phyloP scores from a whole-genome alignment of 2,329 filamentous ascomycete genomes.

The Epichloe sylvatica region DNA sequence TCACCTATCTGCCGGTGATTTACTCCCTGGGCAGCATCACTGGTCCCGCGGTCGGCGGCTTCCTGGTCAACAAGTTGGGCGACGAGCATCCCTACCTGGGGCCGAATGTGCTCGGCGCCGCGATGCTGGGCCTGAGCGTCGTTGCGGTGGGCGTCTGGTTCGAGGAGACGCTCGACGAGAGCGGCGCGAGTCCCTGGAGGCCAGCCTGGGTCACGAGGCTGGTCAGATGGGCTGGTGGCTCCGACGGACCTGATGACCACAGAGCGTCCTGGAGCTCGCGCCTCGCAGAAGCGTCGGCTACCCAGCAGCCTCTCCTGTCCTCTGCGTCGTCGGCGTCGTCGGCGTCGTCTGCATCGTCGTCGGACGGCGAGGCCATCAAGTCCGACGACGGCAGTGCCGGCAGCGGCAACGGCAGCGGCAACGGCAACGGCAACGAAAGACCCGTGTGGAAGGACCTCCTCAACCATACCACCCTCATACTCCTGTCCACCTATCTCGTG shows the following conservation, averaged over 20 bases:
- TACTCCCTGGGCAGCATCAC: slow-evolving; percentile 91
- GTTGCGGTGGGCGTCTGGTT: slow-evolving; percentile 65
- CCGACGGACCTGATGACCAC: slow-evolving; percentile 9
- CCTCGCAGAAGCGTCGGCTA: slow-evolving; percentile 15
- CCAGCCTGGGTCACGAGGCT: slow-evolving; percentile 22
- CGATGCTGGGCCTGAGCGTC: slow-evolving; percentile 57
- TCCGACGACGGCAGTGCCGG: slow-evolving; percentile 14
- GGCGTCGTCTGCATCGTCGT: slow-evolving; percentile 6
- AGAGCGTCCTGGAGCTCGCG: slow-evolving; percentile 24
- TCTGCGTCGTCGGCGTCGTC: slow-evolving; percentile 13
- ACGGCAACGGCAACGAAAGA: slow-evolving; percentile 14
- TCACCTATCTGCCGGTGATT: slow-evolving; percentile 89
- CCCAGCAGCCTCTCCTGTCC: slow-evolving; percentile 18
- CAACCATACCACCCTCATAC: slow-evolving; percentile 66
- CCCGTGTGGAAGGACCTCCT: slow-evolving; percentile 44
- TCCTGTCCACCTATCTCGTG: slow-evolving; percentile 76
- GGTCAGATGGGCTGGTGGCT: slow-evolving; percentile 14
- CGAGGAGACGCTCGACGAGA: slow-evolving; percentile 53
- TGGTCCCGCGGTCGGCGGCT: slow-evolving; percentile 77
- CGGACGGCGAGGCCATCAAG: slow-evolving; percentile 1
- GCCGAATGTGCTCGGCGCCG: slow-evolving; percentile 69
- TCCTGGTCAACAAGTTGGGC: slow-evolving; percentile 52
- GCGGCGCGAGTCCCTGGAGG: slow-evolving; percentile 15
- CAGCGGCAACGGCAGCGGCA: slow-evolving; percentile 13
- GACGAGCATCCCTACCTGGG: slow-evolving; percentile 67